Base-by-base conservation (phyloP, 1,139 yeast genomes). In the Sugiyamaella japonica region DNA sequence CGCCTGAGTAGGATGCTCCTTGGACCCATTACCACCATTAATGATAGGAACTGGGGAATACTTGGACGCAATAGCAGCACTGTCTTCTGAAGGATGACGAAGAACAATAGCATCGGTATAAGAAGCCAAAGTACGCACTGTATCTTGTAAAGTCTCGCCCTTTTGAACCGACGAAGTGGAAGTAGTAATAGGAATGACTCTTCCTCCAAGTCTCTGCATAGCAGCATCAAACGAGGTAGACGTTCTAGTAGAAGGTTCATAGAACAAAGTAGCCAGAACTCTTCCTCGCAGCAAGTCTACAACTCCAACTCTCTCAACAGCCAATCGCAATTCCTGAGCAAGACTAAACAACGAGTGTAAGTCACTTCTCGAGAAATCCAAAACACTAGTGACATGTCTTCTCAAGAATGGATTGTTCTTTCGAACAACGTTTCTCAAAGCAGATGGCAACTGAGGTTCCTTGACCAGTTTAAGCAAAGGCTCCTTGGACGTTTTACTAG, bases 1-100 rank as follows among this genome's bases (percentile, higher is more conserved):
- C 1, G 99, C 99, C 76, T 95, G 99, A 28, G 99, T 89, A 66
- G 99, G 99, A 74, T 93, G 99, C 77, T 93, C 99, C 74, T 89
- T 86, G 52, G 97, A 78, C 44, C 99, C 99, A 70, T 93, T 93
- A 70, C 99, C 99, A 69, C 97, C 99, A 70, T 95, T 95, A 72
- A 95, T 85, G 62, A 95, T 88, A 59, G 99, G 99, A 62, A 95
- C 93, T 59, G 97, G 97, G 37, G 98, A 89, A 77, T 85, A 93
- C 72, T 91, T 90, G 64, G 97, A 95, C 59, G 99, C 99, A 72
- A 87, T 84, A 66, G 85, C 90, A 55, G 96, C 97, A 64, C 95
- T 84, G 70, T 85, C 89, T 71, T 88, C 96, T 49, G 84, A 82
- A 62, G 99, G 98, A 71, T 95, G 99, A 78, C 99, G 89, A 73